These are phyloP conservation scores for Funneliformis mosseae DNA, from an alignment of 192 early-diverging fungal genomes.

Conservation along the genomic window DNA sequence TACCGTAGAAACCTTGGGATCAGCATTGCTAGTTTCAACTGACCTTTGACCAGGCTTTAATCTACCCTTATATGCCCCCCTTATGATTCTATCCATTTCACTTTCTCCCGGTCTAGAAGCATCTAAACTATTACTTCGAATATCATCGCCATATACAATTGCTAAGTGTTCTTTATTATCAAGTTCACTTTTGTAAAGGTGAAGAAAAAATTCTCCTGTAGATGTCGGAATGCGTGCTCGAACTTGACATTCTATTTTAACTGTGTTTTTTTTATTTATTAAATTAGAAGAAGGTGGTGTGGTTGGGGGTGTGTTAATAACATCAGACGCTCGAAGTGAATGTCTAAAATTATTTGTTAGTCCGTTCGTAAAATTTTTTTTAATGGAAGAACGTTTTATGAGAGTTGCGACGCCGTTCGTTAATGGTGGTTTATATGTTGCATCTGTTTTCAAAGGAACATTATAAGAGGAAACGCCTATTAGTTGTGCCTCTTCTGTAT, in stretches of 20 bases:
- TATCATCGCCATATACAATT: slow-evolving; percentile 87
- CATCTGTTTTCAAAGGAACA: neutral
- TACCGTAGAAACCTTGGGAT: neutral
- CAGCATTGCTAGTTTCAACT: neutral
- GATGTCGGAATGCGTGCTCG: slow-evolving; percentile 79
- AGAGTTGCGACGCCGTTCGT: neutral
- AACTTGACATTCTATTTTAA: slow-evolving; percentile 58
- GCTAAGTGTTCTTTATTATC: slow-evolving; percentile 95
- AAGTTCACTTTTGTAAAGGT: slow-evolving; percentile 81
- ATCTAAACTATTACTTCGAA: slow-evolving; percentile 72
- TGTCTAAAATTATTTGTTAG: neutral
- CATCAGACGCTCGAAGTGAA: slow-evolving; percentile 1
- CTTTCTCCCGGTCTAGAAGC: slow-evolving; percentile 66
- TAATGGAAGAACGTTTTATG: slow-evolving; percentile 15
- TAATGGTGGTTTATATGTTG: neutral
- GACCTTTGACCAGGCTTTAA: slow-evolving; percentile 38
- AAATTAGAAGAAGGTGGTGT: slow-evolving; percentile 7
- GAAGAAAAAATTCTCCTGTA: slow-evolving; percentile 75
- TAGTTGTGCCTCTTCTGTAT: neutral
- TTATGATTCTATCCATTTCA: slow-evolving; percentile 73
- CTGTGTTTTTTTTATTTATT: neutral
- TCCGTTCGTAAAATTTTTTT: slow-evolving; percentile 30
- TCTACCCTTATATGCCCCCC: slow-evolving; percentile 74
- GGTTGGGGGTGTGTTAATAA: neutral
- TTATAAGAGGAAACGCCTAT: slow-evolving; percentile 20